phyloP scores from a whole-genome alignment of 345 rosid species.

The Aegle marmelos region DNA sequence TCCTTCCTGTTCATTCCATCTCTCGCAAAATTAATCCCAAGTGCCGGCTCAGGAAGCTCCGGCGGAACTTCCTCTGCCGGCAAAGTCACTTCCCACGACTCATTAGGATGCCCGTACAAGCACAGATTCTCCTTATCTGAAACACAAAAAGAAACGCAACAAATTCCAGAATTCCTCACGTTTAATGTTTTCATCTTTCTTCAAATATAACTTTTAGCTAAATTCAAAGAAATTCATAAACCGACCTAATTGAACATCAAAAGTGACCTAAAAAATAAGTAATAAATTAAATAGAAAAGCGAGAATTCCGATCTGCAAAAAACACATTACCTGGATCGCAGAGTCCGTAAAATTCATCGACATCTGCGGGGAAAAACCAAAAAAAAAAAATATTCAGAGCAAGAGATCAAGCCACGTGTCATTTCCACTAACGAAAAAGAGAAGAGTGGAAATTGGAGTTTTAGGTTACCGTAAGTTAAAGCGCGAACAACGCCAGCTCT shows the following conservation, averaged over 20 bases:
- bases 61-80: constrained; percentile 99
- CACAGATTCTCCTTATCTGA: constrained; percentile 95
- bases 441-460: neutral
- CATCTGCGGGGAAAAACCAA: constrained; percentile 71
- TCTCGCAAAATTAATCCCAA: constrained; percentile 93
- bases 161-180: neutral
- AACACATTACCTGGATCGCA: constrained; percentile 88
- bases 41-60: constrained; percentile 95
- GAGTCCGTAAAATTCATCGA: constrained; percentile 77
- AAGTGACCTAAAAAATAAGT: neutral
- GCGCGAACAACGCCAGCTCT: constrained; percentile 88
- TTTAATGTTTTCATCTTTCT: neutral
- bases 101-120: constrained; percentile 87
- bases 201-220: neutral
- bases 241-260: neutral
- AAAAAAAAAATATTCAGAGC: neutral
- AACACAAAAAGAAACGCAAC: neutral
- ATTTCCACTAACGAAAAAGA: neutral
- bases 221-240: neutral
- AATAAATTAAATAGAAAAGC: neutral
- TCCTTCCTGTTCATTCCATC: constrained; percentile 97
- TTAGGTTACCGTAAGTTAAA: constrained; percentile 61
- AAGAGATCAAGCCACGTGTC: neutral
- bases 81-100: constrained; percentile 88
- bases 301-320: constrained; percentile 13